Evolutionary conservation across 441 rosid genomes (phyloP), one percentile per base, ranked within the genome.

Genomic region (Pelargonium australe): DNA sequence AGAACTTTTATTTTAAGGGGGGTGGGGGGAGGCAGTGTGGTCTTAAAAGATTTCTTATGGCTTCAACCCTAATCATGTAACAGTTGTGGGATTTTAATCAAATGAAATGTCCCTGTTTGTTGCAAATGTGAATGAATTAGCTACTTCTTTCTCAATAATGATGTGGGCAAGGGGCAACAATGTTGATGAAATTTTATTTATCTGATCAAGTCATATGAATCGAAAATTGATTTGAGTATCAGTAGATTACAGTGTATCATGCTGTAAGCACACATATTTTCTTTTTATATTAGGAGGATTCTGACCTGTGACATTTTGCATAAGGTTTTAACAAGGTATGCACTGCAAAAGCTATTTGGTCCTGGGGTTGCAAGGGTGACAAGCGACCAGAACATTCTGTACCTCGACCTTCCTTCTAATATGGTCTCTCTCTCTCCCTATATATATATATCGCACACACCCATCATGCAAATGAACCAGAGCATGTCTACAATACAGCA

Each of bases 401-500:
- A 87, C 79, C 92, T 85, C 63, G 93, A 94, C 80, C 91, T 91
- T 72, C 95, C 97, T 67, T 87, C 99, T 45, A 91, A 94, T 75
- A 88, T 88, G 96, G 99, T 91, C n/a, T 68, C n/a, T 70, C 60
- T 61, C 69, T 78, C 69, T 74, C 69, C 63, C 34, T 8, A 68
- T 68, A 31, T 73, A 55, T 69, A 68, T 28, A 37, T 31, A 64
- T 11, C 31, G 31, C 31, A 25, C 31, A 25, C 31, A 25, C 31
- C 31, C 31, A 25, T 25, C 31, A 25, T 25, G 31, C 31, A 25
- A 25, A 25, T 25, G 31, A 25, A 25, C 31, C 31, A 25, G 31
- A 25, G 31, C 31, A 25, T 25, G 31, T 25, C 31, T 25, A 25
- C 31, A 25, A 25, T 25, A 25, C 31, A 25, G 2, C 31, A 25